Evolutionary conservation across 2,329 filamentous ascomycete genomes (phyloP), one percentile per base, ranked within the genome.

Genomic region (Dactylellina cionopaga): DNA sequence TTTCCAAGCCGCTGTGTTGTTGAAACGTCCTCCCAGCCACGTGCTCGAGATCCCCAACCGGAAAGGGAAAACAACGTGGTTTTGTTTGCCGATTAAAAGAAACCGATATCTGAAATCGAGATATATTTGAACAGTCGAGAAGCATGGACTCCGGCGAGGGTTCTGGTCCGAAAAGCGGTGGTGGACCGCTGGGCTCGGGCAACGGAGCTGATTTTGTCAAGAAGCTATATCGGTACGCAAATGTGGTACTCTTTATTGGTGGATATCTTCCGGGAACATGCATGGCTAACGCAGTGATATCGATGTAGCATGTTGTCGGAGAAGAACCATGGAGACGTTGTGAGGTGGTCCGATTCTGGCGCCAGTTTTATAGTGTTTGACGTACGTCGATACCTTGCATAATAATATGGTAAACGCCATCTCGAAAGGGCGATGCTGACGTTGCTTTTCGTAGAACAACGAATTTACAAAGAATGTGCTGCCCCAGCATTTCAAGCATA

Each of bases 401-500:
- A 9, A 44, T 49, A 9, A 35, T 51, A 71, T 13, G 35, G 13
- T 43, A 51, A 73, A 27, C n/a, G n/a, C n/a, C n/a, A n/a, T n/a
- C n/a, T n/a, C n/a, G n/a, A n/a, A n/a, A n/a, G n/a, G n/a, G n/a
- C n/a, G 11, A 33, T 49, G 58, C 15, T 31, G 27, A 15, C 35
- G n/a, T 41, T 47, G 60, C 19, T 52, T 55, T 69, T n/a, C n/a
- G 24, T 80, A 97, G 94, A 96, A 96, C 81, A 94, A 98, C 80
- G 96, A 96, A 81, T 99, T 99, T 79, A 98, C 95, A 19, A 96
- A 97, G 80, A 90, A 91, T 37, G 96, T 99, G 77, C 87, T 99
- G 13, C 95, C 95, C 1, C 97, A 98, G 80, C 92, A 98, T 78
- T 99, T 99, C 85, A 99, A 99, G 82, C 95, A 98, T 82, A 96